phyloP scores from a whole-genome alignment of 2,329 filamentous ascomycete genomes.

The Aspergillus tubingensis region DNA sequence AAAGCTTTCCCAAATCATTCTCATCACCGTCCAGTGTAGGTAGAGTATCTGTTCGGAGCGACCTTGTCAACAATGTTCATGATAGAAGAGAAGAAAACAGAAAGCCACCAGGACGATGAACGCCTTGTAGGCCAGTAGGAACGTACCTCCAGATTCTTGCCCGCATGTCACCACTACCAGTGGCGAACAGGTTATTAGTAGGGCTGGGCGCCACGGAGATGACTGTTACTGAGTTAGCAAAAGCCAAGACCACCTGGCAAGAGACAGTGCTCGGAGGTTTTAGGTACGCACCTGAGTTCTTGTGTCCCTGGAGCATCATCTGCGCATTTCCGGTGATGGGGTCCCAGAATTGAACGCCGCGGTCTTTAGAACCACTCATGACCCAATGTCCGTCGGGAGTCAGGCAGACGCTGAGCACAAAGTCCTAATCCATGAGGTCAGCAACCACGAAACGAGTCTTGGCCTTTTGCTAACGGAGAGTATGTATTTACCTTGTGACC shows the following conservation, averaged over 20 bases:
- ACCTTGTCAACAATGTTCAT: conserved; percentile 13
- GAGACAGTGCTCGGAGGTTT: background rate
- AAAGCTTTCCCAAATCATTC: conserved; percentile 30
- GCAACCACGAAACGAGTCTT: background rate
- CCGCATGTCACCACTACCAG: conserved; percentile 95
- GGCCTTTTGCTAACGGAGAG: background rate
- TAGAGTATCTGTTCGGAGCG: conserved; percentile 35
- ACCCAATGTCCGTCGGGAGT: conserved; percentile 96
- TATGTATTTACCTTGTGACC: conserved; percentile 74
- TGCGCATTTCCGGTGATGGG: conserved; percentile 89
- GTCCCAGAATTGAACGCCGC: conserved; percentile 98
- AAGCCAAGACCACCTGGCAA: background rate
- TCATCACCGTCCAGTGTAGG: conserved; percentile 42
- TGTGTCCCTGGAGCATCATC: conserved; percentile 98
- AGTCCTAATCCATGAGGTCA: conserved; percentile 63
- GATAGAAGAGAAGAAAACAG: background rate
- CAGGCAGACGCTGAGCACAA: conserved; percentile 91
- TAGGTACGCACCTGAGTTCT: conserved; percentile 72
- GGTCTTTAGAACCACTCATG: conserved; percentile 93
- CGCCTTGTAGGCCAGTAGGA: background rate
- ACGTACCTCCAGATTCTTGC: conserved; percentile 89
- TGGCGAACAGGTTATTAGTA: conserved; percentile 84
- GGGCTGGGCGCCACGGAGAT: conserved; percentile 96
- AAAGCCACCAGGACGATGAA: background rate
- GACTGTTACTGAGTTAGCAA: conserved; percentile 54